Conservation (phyloP, 2,329 filamentous ascomycete species). For the Monosporascus sp. region DNA sequence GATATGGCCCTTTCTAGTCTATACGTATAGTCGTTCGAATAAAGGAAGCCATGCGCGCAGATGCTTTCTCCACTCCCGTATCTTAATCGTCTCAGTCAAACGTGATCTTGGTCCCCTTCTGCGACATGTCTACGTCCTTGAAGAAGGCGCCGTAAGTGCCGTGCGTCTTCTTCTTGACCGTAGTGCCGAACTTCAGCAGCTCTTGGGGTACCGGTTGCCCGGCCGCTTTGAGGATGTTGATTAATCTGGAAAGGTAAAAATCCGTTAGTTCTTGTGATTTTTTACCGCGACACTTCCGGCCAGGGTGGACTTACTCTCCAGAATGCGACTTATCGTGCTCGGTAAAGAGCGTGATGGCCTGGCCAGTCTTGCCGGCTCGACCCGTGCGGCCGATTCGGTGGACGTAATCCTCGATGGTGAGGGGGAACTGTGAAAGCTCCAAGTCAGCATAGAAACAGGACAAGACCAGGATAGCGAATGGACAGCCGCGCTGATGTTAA, state of each 20-base stretch:
- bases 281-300: background rate
- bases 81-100: conserved; percentile 53
- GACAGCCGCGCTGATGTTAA: background rate
- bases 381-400: conserved; percentile 95
- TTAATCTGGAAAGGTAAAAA: conserved; percentile 50
- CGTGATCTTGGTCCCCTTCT: conserved; percentile 85
- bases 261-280: conserved; percentile 8
- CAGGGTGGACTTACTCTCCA: conserved; percentile 65
- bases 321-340: conserved; percentile 90
- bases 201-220: conserved; percentile 87
- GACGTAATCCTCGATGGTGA: conserved; percentile 96
- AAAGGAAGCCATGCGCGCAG: too few species aligned
- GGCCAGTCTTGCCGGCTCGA: conserved; percentile 81
- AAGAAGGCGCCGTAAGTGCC: conserved; percentile 93
- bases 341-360: conserved; percentile 91
- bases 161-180: conserved; percentile 98
- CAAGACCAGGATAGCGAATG: background rate
- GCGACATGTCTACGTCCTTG: conserved; percentile 79
- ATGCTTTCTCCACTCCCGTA: too few species aligned
- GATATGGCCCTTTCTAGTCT: background rate
- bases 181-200: conserved; percentile 91
- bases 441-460: conserved; percentile 12
- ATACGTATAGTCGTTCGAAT: background rate
- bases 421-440: conserved; percentile 57
- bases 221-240: conserved; percentile 93